These are phyloP conservation scores for Trichophyton simii DNA, from an alignment of 2,329 filamentous ascomycete genomes.

Conservation along the genomic window DNA sequence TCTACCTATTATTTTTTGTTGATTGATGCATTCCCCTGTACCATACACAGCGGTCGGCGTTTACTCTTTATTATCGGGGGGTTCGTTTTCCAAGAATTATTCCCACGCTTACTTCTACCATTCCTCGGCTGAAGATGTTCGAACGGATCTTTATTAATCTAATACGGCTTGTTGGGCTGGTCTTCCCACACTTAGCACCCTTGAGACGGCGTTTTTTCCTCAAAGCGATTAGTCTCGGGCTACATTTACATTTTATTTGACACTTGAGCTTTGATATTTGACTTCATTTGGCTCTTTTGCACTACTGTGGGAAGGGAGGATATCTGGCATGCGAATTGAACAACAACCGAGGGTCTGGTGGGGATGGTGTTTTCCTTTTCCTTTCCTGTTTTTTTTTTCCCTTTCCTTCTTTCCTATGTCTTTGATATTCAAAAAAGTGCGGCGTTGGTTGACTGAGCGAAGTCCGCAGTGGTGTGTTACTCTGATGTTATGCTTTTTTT, in stretches of 20 bases:
- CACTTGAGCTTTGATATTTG: conserved; percentile 1
- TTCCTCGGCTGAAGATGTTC: not conserved
- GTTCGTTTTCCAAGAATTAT: conserved; percentile 10
- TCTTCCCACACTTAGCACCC: not conserved
- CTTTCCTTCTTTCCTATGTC: not conserved
- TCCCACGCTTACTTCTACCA: conserved; percentile 5
- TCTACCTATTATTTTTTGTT: conserved; percentile 4
- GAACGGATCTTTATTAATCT: not conserved
- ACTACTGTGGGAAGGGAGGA: not conserved
- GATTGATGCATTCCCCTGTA: conserved; percentile 5
- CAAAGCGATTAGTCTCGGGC: not conserved
- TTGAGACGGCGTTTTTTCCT: not conserved
- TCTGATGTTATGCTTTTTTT: not conserved
- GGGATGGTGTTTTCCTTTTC: not conserved
- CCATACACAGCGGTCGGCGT: conserved; percentile 6
- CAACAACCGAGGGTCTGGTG: conserved; percentile 2
- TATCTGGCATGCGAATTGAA: not conserved
- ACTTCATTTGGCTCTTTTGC: conserved; percentile 1
- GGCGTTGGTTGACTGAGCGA: not conserved
- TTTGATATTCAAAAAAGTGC: conserved; percentile 3
- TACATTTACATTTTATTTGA: conserved; percentile 1
- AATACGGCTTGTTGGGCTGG: conserved; percentile 1
- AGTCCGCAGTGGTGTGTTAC: not conserved
- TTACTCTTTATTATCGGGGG: conserved; percentile 6
- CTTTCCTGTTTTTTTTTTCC: not conserved